phyloP scores from a whole-genome alignment of 352 stramenopile species.

The Globisporangium recalcitrans region DNA sequence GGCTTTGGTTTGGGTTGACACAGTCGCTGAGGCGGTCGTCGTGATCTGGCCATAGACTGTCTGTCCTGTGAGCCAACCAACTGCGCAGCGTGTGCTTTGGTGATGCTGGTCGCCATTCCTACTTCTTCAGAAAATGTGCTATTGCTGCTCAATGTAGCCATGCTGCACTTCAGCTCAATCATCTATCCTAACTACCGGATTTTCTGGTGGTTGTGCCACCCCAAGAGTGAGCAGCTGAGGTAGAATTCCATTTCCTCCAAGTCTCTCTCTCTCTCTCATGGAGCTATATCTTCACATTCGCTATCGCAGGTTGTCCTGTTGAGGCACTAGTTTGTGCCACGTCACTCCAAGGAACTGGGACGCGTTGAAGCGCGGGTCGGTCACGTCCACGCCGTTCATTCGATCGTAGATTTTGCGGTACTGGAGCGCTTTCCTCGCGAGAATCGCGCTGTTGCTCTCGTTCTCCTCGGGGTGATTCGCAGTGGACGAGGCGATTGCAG shows the following conservation, averaged over 20 bases:
- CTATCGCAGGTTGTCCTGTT: neutral
- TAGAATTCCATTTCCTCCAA: too few relatives aligned
- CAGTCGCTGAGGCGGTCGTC: neutral
- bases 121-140: too few relatives aligned
- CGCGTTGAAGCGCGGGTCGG: slow-evolving; percentile 10
- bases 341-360: slow-evolving; percentile 11
- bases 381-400: slow-evolving; percentile 12
- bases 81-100: too few relatives aligned
- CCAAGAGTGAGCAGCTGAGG: too few relatives aligned
- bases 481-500: neutral
- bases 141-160: too few relatives aligned
- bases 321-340: slow-evolving; percentile 10
- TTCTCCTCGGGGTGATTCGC: neutral
- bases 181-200: too few relatives aligned
- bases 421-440: slow-evolving; percentile 52
- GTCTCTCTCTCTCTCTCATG: neutral
- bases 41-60: too few relatives aligned
- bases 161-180: too few relatives aligned
- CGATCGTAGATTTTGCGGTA: slow-evolving; percentile 39
- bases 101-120: too few relatives aligned
- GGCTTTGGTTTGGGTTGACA: neutral
- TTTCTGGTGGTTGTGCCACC: too few relatives aligned
- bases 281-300: neutral
- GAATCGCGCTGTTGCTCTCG: slow-evolving; percentile 19
- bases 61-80: too few relatives aligned